Conservation (phyloP, 345 rosid species). For the Boechera retrofracta region DNA sequence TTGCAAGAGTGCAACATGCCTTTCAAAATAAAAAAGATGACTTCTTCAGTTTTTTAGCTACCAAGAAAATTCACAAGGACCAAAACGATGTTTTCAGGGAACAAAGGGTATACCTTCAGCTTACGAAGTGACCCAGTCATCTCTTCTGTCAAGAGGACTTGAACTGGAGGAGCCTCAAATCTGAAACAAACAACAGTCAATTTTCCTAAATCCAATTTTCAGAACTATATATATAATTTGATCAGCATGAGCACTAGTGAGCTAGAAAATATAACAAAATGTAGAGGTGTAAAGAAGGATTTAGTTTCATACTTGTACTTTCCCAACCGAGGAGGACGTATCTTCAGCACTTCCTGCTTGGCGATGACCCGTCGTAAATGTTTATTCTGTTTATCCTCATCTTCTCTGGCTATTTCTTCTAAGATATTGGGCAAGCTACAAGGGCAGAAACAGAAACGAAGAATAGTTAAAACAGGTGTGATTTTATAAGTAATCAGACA, state of each 20-base stretch:
- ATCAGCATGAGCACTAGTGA: background rate
- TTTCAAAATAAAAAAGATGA: slow-evolving; percentile 32
- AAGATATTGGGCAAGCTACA: slow-evolving; percentile 73
- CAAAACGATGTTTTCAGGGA: background rate
- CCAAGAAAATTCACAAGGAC: slow-evolving; percentile 6
- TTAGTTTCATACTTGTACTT: slow-evolving; percentile 74
- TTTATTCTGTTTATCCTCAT: slow-evolving; percentile 71
- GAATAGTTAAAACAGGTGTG: slow-evolving; percentile 22
- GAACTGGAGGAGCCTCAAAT: slow-evolving; percentile 82
- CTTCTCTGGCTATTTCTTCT: slow-evolving; percentile 81
- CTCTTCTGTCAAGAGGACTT: slow-evolving; percentile 90
- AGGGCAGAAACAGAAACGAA: slow-evolving; percentile 20
- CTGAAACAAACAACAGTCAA: slow-evolving; percentile 46
- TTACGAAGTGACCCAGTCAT: slow-evolving; percentile 90
- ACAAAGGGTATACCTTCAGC: slow-evolving; percentile 62
- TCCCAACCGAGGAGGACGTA: slow-evolving; percentile 89
- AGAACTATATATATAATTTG: background rate
- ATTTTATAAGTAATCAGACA: background rate
- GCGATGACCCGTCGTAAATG: slow-evolving; percentile 60
- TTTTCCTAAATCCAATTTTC: background rate
- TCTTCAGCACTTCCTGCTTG: slow-evolving; percentile 74
- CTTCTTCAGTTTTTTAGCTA: slow-evolving; percentile 3
- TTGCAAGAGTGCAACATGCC: slow-evolving; percentile 89
- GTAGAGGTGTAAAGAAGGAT: background rate
- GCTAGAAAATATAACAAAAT: background rate